Evolutionary conservation across 208 protist species (phyloP).

Genomic region (Wallacemonas sp.): DNA sequence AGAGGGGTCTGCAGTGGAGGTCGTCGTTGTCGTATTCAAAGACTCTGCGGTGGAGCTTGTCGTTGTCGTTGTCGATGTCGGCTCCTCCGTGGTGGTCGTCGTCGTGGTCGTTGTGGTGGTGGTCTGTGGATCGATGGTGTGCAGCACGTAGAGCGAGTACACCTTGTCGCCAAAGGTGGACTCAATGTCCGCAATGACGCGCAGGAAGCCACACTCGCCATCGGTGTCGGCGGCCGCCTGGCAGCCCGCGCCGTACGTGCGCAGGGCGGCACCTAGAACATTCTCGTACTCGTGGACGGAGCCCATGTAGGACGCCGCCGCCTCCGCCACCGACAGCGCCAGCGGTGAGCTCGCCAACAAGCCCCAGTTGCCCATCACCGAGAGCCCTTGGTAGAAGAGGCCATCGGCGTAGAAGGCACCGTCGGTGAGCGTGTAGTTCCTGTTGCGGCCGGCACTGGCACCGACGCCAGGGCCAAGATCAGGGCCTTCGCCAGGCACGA

Average conservation of each 20-base stretch:
- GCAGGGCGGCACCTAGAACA: constrained; percentile 19
- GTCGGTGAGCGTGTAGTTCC: constrained; percentile 24
- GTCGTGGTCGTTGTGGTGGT: constrained; percentile 1
- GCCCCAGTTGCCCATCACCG: constrained; percentile 53
- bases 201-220: constrained; percentile 29
- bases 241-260: constrained; percentile 29
- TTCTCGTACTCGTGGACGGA: constrained; percentile 39
- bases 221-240: constrained; percentile 24
- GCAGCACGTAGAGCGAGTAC: constrained; percentile 41
- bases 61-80: constrained; percentile 7
- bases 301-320: constrained; percentile 31
- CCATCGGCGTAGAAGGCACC: constrained; percentile 47
- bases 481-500: constrained; percentile 4
- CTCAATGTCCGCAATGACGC: constrained; percentile 35
- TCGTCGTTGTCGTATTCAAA: neutral
- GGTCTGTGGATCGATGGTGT: constrained; percentile 20
- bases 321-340: constrained; percentile 47
- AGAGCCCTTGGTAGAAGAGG: constrained; percentile 58
- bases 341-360: constrained; percentile 50
- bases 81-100: constrained; percentile 2
- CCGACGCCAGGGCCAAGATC: neutral
- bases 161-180: constrained; percentile 32
- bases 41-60: neutral
- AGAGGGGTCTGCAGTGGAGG: neutral
- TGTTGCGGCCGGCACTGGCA: neutral